phyloP scores from a whole-genome alignment of 176 grass and related monocot species.

The Miscanthus lutarioriparius region DNA sequence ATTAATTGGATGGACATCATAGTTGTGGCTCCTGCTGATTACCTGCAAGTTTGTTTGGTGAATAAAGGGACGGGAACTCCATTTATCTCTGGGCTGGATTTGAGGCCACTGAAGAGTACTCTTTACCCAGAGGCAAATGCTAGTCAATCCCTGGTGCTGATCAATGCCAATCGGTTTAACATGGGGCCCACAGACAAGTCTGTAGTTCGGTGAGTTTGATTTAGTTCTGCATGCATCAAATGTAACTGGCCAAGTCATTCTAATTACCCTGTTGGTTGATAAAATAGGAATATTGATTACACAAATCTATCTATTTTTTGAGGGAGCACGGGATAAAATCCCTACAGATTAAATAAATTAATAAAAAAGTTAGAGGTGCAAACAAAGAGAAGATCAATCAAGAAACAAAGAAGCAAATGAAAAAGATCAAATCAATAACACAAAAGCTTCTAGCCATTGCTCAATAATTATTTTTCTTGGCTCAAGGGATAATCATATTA shows the following conservation, averaged over 20 bases:
- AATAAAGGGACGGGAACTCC: constrained; percentile 46
- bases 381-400: not conserved
- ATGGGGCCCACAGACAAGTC: constrained; percentile 32
- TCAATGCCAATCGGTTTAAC: constrained; percentile 29
- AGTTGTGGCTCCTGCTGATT: constrained; percentile 34
- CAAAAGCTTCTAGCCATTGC: not conserved
- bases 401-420: not conserved
- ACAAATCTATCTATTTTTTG: not conserved
- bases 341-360: not conserved
- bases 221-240: not conserved
- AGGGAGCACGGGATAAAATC: not conserved
- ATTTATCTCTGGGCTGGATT: constrained; percentile 52
- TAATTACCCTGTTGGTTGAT: not conserved
- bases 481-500: not conserved
- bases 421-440: not conserved
- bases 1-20: constrained; percentile 47
- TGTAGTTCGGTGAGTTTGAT: constrained; percentile 31
- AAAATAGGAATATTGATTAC: not conserved
- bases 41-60: constrained; percentile 57
- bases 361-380: not conserved
- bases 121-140: constrained; percentile 48
- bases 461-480: not conserved
- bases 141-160: constrained; percentile 35
- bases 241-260: not conserved
- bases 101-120: constrained; percentile 35